phyloP scores from a whole-genome alignment of 2,329 filamentous ascomycete species.

The Monosporascus cannonballus region DNA sequence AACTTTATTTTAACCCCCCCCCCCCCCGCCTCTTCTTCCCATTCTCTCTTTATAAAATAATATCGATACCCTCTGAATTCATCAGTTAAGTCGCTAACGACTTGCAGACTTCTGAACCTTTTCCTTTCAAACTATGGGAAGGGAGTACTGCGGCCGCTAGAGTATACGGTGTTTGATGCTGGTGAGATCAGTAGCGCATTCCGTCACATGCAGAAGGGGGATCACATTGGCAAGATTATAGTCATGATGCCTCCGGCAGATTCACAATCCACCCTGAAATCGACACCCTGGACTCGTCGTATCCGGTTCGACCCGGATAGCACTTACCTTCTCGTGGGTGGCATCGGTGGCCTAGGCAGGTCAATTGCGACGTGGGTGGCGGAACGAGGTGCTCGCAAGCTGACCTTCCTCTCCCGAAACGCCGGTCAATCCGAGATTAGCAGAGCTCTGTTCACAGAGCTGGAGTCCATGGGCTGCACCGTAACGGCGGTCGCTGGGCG shows the following conservation, averaged over 20 bases:
- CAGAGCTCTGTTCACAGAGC: conserved; percentile 11
- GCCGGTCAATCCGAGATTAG: conserved; percentile 9
- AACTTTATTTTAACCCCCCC: too few relatives aligned
- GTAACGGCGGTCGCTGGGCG: conserved; percentile 10
- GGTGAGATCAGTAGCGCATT: conserved; percentile 27
- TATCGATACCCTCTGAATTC: not conserved
- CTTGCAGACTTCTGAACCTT: conserved; percentile 7
- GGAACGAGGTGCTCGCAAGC: conserved; percentile 30
- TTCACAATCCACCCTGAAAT: not conserved
- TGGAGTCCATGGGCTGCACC: conserved; percentile 15
- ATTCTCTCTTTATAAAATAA: too few relatives aligned
- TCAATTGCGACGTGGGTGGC: conserved; percentile 24
- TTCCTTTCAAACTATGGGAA: conserved; percentile 8
- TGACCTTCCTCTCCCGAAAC: conserved; percentile 33
- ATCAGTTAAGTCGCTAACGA: conserved; percentile 6
- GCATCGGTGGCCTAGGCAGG: conserved; percentile 25
- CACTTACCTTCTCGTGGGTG: conserved; percentile 26
- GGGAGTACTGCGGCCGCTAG: conserved; percentile 9
- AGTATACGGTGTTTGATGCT: conserved; percentile 16
- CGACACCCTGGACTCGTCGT: conserved; percentile 5
- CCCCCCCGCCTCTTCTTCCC: too few relatives aligned
- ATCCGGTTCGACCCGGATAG: conserved; percentile 9
- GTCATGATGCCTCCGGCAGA: conserved; percentile 16
- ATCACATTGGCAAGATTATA: conserved; percentile 37
- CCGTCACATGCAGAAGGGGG: conserved; percentile 31